Percentiles rank a stretch among this genome's conserved stretches.
These are phyloP conservation scores for Noccaea bulbosa DNA, from an alignment of 345 rosid genomes.

Conservation along the genomic window DNA sequence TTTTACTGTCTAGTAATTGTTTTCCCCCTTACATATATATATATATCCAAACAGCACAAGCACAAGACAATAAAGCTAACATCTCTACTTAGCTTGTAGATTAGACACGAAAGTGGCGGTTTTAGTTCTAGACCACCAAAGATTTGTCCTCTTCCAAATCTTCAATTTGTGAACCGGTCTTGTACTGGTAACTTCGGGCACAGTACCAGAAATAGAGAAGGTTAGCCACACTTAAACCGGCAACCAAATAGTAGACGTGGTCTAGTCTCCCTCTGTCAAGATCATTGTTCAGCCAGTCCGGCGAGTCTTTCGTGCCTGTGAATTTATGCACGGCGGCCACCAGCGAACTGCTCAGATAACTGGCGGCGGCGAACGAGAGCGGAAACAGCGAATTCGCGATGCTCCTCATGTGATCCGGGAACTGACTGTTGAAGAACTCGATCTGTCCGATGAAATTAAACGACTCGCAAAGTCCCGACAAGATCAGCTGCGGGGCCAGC, in stretches of 20 bases:
- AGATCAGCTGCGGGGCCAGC: conserved; percentile 56
- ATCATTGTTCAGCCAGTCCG: conserved; percentile 61
- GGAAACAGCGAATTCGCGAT: conserved; percentile 54
- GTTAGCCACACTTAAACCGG: conserved; percentile 55
- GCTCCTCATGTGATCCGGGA: conserved; percentile 73
- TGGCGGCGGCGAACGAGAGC: conserved; percentile 47
- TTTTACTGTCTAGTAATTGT: conserved; percentile 20
- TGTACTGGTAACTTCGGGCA: conserved; percentile 54
- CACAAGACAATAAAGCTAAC: neutral
- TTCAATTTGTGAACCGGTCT: conserved; percentile 29
- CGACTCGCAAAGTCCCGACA: conserved; percentile 60
- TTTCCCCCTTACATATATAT: neutral
- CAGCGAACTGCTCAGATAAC: conserved; percentile 48
- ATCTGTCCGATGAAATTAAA: conserved; percentile 60
- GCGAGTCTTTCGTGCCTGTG: conserved; percentile 48
- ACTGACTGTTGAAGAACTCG: conserved; percentile 65
- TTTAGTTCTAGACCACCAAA: conserved; percentile 27
- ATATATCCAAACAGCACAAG: conserved; percentile 6
- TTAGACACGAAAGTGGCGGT: neutral
- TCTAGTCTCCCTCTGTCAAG: conserved; percentile 60
- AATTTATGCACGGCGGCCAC: conserved; percentile 46
- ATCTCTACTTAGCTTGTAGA: neutral
- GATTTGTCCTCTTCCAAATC: conserved; percentile 13
- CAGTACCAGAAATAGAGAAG: conserved; percentile 53
- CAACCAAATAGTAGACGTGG: conserved; percentile 58